Base-by-base conservation (phyloP, 192 early-diverging fungal species). In the Gaertneriomyces sp. region DNA sequence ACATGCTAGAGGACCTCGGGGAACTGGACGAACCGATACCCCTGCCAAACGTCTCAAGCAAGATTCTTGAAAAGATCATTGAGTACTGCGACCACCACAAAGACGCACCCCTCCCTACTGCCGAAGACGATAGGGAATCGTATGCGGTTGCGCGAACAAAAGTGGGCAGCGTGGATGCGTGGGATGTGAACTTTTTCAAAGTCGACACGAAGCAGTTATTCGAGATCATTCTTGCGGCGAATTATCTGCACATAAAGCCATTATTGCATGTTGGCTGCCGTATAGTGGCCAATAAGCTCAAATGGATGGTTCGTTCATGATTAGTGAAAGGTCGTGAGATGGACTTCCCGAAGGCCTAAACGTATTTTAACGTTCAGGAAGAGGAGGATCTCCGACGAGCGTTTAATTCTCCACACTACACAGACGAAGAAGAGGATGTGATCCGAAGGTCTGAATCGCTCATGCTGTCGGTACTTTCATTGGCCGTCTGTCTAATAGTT, bases 281-380 rank as follows among this genome's bases (percentile, higher is more conserved):
- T 81, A 95, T 94, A 4, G 93, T 98, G 49, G 96, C 96, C 57
- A 96, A 96, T 71, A 92, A 95, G 92, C 90, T 99, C 76, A 93
- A 93, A 74, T 91, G 93, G 43, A 98, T 96, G 80, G 69, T 71
- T 25, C 46, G 61, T 17, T n/a, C n/a, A n/a, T n/a, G n/a, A n/a
- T n/a, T n/a, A n/a, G n/a, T n/a, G 9, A n/a, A 9, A 11, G 10
- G n/a, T 11, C 46, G 46, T 9, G n/a, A 11, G 46, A n/a, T 11
- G n/a, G n/a, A n/a, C n/a, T n/a, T n/a, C n/a, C n/a, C n/a, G n/a
- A n/a, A n/a, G n/a, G n/a, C n/a, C n/a, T n/a, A n/a, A 47, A 10
- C 8, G 9, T n/a, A n/a, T n/a, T 64, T 4, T 12, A 25, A 71
- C 66, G 71, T 53, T 9, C 88, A 93, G 12, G 90, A 96, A 57